Conservation (phyloP, 768 basidiomycete genomes). For the Trametes elegans region DNA sequence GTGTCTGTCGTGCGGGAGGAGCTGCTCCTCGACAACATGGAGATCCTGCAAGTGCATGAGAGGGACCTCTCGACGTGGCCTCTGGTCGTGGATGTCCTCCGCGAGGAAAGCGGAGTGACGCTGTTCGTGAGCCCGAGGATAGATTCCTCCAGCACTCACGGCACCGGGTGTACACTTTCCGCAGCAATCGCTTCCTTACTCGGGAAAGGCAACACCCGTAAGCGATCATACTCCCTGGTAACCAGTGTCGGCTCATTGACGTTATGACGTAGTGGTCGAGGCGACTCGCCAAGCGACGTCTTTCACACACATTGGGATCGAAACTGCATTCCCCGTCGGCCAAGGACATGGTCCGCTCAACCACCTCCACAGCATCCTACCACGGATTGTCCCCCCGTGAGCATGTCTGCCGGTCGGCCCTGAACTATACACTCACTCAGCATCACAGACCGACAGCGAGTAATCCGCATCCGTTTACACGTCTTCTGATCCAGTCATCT, state of each 20-base stretch:
- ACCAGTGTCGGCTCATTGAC: neutral
- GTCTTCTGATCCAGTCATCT: conserved; percentile 58
- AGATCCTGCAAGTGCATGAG: conserved; percentile 47
- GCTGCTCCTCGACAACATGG: conserved; percentile 55
- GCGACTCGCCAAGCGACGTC: conserved; percentile 58
- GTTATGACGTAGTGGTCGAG: conserved; percentile 45
- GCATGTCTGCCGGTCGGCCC: conserved; percentile 27
- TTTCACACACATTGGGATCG: conserved; percentile 79
- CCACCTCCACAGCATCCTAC: conserved; percentile 65
- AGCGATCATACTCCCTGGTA: conserved; percentile 30
- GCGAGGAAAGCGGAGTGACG: conserved; percentile 37
- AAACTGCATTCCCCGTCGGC: conserved; percentile 65
- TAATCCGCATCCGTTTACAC: conserved; percentile 69
- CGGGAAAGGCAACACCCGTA: conserved; percentile 45
- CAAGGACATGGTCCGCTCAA: conserved; percentile 83
- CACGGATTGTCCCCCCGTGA: conserved; percentile 50
- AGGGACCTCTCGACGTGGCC: conserved; percentile 19
- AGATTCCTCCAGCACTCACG: conserved; percentile 76
- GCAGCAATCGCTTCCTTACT: conserved; percentile 74
- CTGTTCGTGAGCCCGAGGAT: conserved; percentile 62
- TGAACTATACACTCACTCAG: neutral
- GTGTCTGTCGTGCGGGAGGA: conserved; percentile 44
- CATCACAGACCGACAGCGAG: conserved; percentile 48
- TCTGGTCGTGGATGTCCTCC: conserved; percentile 67
- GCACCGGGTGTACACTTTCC: conserved; percentile 91